Percentiles rank a stretch among this genome's conserved stretches.
Conservation (phyloP, 2,329 filamentous ascomycete genomes). For the Scytalidium sp. region DNA sequence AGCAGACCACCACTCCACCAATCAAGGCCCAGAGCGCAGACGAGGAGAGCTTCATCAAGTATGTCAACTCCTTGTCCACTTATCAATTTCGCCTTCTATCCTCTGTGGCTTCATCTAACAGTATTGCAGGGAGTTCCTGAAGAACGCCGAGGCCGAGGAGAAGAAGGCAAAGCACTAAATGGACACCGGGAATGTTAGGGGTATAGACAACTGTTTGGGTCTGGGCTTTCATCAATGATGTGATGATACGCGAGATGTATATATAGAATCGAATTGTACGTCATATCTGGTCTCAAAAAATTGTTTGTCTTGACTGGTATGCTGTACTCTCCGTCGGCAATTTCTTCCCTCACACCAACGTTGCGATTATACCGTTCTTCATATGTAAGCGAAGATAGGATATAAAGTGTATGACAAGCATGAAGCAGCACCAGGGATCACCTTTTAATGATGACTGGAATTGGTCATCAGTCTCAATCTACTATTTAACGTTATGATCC, state of each 20-base stretch:
- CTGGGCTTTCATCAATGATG: not conserved
- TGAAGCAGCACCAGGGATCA: no score
- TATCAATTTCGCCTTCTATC: not conserved
- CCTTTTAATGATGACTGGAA: no score
- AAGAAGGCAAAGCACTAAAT: not conserved
- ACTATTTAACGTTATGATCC: no score
- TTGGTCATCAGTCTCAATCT: no score
- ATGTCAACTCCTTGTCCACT: slow-evolving; percentile 10
- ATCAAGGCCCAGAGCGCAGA: slow-evolving; percentile 31
- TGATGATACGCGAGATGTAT: not conserved
- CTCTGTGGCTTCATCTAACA: not conserved
- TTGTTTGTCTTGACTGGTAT: not conserved
- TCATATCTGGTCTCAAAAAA: not conserved
- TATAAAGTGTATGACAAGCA: no score
- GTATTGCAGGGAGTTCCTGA: not conserved
- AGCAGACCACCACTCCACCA: slow-evolving; percentile 26
- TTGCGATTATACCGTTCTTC: no score
- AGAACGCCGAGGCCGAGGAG: not conserved
- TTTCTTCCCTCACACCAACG: no score
- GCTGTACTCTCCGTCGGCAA: not conserved
- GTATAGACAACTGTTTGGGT: not conserved
- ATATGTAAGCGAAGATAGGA: no score
- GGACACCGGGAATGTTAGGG: not conserved
- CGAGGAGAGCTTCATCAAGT: slow-evolving; percentile 33
- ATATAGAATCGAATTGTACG: not conserved